Evolutionary conservation across 176 grass and related monocot species (phyloP).

Genomic region (Rhynchospora pubera): DNA sequence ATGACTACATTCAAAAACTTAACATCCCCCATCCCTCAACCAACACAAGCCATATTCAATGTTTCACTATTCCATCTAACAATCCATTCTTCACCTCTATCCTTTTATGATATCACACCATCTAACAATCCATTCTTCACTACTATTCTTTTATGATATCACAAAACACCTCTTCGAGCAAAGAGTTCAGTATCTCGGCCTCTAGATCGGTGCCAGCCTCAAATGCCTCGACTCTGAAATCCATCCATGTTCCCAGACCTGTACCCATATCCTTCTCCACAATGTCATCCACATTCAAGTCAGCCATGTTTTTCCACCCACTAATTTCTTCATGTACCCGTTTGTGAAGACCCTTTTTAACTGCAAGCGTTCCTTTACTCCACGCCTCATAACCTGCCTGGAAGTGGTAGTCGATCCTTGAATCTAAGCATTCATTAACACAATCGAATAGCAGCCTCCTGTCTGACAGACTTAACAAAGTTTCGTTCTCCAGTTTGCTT

Average conservation of each 20-base stretch:
- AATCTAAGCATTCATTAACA: conserved; percentile 58
- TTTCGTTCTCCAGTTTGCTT: conserved; percentile 23
- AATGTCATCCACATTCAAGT: conserved; percentile 57
- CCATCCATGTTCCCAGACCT: conserved; percentile 55
- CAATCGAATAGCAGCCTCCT: conserved; percentile 51
- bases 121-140: conserved; percentile 8
- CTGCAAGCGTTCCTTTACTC: conserved; percentile 44
- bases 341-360: conserved; percentile 24
- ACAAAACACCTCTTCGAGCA: conserved; percentile 61
- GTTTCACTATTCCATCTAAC: not conserved
- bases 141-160: conserved; percentile 31
- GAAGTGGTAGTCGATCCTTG: conserved; percentile 42
- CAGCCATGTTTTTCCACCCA: conserved; percentile 54
- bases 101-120: not conserved
- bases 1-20: not conserved
- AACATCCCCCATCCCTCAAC: not conserved
- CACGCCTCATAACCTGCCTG: conserved; percentile 64
- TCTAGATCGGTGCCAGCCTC: conserved; percentile 52
- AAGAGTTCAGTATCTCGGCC: conserved; percentile 42
- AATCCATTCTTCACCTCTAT: not conserved
- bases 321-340: conserved; percentile 46
- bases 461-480: conserved; percentile 10
- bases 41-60: not conserved
- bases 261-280: conserved; percentile 78
- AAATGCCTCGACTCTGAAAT: conserved; percentile 49